Evolutionary conservation across 495 filamentous ascomycete species (phyloP).

Genomic region (Xylaria longipes): DNA sequence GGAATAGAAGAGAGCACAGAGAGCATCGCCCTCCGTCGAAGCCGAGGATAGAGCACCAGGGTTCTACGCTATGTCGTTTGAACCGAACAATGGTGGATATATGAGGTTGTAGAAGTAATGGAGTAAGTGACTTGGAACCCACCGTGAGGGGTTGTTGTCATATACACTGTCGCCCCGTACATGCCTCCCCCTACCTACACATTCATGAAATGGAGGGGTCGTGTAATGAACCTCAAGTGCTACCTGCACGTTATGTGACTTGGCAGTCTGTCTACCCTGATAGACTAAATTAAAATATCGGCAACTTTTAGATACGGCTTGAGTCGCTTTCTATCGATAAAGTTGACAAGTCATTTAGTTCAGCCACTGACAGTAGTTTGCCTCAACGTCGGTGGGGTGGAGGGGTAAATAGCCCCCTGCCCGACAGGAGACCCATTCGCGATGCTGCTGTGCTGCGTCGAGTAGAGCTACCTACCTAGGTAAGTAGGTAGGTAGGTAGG

Average conservation of each 20-base stretch:
- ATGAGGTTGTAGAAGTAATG: slow-evolving; percentile 7
- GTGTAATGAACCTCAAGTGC: neutral
- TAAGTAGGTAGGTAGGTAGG: too few relatives aligned
- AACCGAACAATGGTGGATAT: neutral
- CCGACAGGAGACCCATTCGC: slow-evolving; percentile 11
- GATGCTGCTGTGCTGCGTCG: slow-evolving; percentile 7
- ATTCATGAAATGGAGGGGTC: neutral
- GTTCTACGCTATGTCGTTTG: neutral
- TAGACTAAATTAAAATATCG: neutral
- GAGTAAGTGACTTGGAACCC: neutral
- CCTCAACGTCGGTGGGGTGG: slow-evolving; percentile 21
- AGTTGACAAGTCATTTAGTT: neutral
- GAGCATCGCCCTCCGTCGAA: neutral
- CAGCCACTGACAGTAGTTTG: slow-evolving; percentile 20
- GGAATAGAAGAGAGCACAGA: neutral
- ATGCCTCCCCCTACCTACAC: neutral
- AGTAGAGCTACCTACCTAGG: neutral
- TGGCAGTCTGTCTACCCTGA: neutral
- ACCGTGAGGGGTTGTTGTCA: neutral
- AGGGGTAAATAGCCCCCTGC: slow-evolving; percentile 8
- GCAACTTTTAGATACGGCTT: neutral
- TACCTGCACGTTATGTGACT: neutral
- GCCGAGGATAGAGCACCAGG: neutral
- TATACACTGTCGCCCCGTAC: neutral
- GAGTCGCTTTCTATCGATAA: slow-evolving; percentile 7